Evolutionary conservation across 148 eudicot species (phyloP).

Genomic region (Tetragonia tetragonoides): DNA sequence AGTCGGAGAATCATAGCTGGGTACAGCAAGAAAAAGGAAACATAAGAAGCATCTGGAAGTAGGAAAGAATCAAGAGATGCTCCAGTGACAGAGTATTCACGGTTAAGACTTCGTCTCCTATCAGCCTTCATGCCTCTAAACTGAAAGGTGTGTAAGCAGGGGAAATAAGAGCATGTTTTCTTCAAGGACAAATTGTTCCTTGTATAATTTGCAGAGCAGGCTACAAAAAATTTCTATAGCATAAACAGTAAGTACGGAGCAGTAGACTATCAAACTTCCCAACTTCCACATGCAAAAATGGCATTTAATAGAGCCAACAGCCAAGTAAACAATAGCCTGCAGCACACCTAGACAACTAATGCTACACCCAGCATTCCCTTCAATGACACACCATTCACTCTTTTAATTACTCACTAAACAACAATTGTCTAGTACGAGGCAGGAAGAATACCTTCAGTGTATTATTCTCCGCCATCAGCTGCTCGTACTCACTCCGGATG

Average conservation of each 20-base stretch:
- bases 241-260: background rate
- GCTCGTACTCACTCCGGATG: conserved; percentile 68
- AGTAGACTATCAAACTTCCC: background rate
- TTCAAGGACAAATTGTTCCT: background rate
- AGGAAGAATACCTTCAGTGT: conserved; percentile 58
- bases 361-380: background rate
- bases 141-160: too few species aligned
- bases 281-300: background rate
- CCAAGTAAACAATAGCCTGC: background rate
- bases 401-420: background rate
- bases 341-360: background rate
- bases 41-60: too few species aligned
- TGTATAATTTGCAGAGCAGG: background rate
- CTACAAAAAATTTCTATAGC: background rate
- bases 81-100: too few species aligned
- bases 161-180: background rate
- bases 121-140: too few species aligned
- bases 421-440: background rate
- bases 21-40: too few species aligned
- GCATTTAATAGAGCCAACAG: background rate
- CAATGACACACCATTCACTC: background rate
- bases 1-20: too few species aligned
- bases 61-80: too few species aligned
- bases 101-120: too few species aligned
- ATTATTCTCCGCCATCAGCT: conserved; percentile 67